Evolutionary conservation across 2,329 filamentous ascomycete species (phyloP).

Genomic region (Hypoxylon sp.): DNA sequence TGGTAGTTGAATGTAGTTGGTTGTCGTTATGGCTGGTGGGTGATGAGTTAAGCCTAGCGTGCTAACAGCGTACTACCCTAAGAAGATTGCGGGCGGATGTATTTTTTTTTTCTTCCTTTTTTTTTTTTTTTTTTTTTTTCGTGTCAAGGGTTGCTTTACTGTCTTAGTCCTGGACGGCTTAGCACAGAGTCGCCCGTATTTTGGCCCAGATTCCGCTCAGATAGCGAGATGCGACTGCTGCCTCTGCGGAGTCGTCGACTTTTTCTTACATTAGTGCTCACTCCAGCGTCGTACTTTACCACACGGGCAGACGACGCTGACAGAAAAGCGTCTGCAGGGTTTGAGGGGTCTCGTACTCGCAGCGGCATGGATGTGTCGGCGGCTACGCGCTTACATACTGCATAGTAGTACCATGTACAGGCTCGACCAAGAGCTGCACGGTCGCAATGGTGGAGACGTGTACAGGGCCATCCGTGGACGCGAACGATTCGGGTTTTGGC

Average conservation of each 20-base stretch:
- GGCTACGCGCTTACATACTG: conserved; percentile 43
- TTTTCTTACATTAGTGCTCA: conserved; percentile 13
- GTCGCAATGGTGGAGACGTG: conserved; percentile 4
- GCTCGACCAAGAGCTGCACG: too few species aligned
- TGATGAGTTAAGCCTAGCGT: background rate
- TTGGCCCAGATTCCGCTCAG: background rate
- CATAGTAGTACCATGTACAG: too few species aligned
- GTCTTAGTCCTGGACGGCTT: background rate
- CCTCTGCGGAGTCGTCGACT: conserved; percentile 5
- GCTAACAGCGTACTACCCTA: too few species aligned
- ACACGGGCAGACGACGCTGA: too few species aligned
- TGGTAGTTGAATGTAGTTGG: conserved; percentile 1
- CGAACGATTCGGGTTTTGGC: conserved; percentile 21
- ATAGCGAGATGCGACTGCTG: too few species aligned
- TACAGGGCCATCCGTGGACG: background rate
- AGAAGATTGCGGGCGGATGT: background rate
- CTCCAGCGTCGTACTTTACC: conserved; percentile 23
- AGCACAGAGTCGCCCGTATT: too few species aligned
- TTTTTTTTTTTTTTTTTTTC: background rate
- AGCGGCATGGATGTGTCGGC: conserved; percentile 32
- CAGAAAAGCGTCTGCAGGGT: background rate
- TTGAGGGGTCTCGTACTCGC: conserved; percentile 1
- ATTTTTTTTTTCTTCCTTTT: too few species aligned
- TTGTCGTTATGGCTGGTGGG: background rate
- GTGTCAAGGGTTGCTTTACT: background rate